Base-by-base conservation (phyloP, 2,329 filamentous ascomycete species). In the Aspergillus pseudoterreus region DNA sequence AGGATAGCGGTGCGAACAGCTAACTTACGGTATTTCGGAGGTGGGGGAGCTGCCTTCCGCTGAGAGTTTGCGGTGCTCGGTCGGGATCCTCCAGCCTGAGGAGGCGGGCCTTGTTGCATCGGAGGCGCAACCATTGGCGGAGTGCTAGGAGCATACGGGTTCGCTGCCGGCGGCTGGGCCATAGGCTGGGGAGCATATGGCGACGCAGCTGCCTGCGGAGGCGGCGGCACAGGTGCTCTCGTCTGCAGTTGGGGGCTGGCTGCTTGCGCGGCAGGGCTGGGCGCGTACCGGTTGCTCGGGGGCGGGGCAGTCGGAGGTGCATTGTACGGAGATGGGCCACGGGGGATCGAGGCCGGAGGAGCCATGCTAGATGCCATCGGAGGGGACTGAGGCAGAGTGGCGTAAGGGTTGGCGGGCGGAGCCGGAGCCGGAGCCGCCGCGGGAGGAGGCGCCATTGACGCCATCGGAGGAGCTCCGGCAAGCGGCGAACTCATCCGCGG, bases 301-400 rank as follows among this genome's bases (percentile, higher is more conserved):
- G 88, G 85, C 4, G 83, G 77, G 15, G 78, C 80, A 27, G 85
- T 76, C 6, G 89, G 88, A 49, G 92, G 88, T 35, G 87, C 83
- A 63, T 92, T 90, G 71, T 96, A 96, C 5, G 92, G 92, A 22
- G 92, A 96, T 4, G 87, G 81, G 24, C 87, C 90, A 57, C 90
- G 85, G 19, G 85, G 81, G 47, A 90, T 63, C 6, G 64, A 66
- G 15, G 64, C 80, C 17, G 83, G 81, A 39, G 84, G 81, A 47
- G 66, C 55, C 14, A 60, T 68, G 36, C n/a, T 32, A 27, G 52
- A 58, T 64, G 59, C 62, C 14, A 65, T 71, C 32, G 76, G 70
- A 4, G 71, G 77, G 57, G 72, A 73, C 65, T 66, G 75, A 53
- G 71, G 64, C 45, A 69, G 56, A 45, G 66, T 62, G 32, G 68